These are phyloP conservation scores for Pseudocercospora pini-densiflorae DNA, from an alignment of 2,329 filamentous ascomycete species.

Conservation along the genomic window DNA sequence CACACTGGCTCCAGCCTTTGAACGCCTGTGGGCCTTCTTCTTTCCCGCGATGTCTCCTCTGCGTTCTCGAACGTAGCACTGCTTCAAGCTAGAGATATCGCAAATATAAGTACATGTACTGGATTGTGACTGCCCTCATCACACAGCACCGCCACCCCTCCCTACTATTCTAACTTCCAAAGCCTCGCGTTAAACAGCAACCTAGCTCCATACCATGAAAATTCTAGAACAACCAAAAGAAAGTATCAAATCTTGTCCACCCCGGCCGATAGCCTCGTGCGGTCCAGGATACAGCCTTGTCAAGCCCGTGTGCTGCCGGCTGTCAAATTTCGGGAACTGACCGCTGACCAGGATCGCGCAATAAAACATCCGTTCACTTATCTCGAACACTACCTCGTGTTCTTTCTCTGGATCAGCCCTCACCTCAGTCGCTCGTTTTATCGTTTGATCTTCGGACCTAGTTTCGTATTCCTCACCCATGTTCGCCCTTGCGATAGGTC, in stretches of 20 bases:
- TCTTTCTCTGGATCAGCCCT: neutral
- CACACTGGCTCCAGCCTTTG: no score
- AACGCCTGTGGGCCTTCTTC: no score
- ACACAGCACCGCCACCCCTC: neutral
- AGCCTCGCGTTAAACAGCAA: neutral
- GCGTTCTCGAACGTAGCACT: no score
- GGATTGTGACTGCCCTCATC: no score
- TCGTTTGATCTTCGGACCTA: neutral
- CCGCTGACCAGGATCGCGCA: neutral
- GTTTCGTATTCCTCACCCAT: neutral
- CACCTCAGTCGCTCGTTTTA: neutral
- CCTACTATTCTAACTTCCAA: neutral
- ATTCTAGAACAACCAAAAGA: neutral
- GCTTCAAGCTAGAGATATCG: no score
- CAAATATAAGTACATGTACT: no score
- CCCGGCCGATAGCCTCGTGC: neutral
- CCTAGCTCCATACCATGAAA: neutral
- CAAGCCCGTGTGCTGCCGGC: neutral
- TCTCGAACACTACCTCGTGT: neutral
- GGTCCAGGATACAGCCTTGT: neutral
- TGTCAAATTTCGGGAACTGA: constrained; percentile 10
- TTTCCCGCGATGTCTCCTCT: no score
- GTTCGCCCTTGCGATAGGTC: neutral
- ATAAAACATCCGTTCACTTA: neutral
- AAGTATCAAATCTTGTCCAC: neutral